Conservation (phyloP, 2,329 filamentous ascomycete genomes). For the Zymoseptoria brevis region DNA sequence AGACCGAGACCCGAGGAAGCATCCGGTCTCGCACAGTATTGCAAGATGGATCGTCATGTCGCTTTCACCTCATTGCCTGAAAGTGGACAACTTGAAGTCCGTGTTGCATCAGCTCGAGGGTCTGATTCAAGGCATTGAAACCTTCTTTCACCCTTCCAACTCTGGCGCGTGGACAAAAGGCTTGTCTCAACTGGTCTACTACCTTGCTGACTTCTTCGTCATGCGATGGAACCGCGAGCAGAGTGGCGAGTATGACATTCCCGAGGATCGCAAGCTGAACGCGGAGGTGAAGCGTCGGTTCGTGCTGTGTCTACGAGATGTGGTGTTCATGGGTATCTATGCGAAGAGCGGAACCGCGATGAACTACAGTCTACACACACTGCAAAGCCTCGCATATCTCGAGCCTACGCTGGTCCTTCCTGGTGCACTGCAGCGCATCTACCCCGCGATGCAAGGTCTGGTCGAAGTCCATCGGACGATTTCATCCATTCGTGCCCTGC, state of each 20-base stretch:
- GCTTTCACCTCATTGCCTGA: conserved; percentile 72
- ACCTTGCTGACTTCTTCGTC: conserved; percentile 90
- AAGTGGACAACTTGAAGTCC: conserved; percentile 58
- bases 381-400: conserved; percentile 82
- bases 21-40: conserved; percentile 84
- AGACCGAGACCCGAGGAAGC: conserved; percentile 87
- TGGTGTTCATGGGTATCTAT: conserved; percentile 97
- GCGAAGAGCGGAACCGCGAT: conserved; percentile 89
- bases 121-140: conserved; percentile 89
- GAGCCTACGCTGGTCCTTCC: conserved; percentile 89
- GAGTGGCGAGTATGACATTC: conserved; percentile 83
- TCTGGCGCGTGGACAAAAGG: conserved; percentile 86
- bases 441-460: conserved; percentile 89
- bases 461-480: conserved; percentile 96
- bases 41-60: conserved; percentile 91
- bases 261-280: conserved; percentile 69
- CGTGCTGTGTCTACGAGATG: conserved; percentile 79
- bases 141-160: conserved; percentile 98
- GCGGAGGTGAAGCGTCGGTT: conserved; percentile 79
- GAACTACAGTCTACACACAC: conserved; percentile 80
- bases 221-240: conserved; percentile 96
- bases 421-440: conserved; percentile 89
- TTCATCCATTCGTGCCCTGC: conserved; percentile 82
- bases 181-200: conserved; percentile 82
- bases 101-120: conserved; percentile 80